phyloP scores from a whole-genome alignment of 371 early-diverging fungal genomes.

The Encephalitozoon hellem region DNA sequence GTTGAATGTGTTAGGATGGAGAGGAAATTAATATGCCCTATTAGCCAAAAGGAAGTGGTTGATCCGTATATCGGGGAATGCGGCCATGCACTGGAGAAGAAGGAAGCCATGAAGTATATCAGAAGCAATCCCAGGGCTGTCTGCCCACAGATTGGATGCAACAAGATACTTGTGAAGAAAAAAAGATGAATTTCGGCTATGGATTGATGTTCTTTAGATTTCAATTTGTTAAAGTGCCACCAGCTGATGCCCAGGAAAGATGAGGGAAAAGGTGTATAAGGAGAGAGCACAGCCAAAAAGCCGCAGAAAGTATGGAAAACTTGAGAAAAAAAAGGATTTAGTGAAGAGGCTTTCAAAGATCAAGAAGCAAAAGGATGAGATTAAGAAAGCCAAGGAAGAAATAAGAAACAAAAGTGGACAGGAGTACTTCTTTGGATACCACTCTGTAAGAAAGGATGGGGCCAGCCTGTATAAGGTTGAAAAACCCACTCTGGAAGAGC shows the following conservation, averaged over 20 bases:
- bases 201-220: background rate
- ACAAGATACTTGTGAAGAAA: constrained; percentile 19
- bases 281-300: constrained; percentile 31
- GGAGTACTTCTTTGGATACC: constrained; percentile 49
- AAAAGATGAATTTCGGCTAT: background rate
- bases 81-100: constrained; percentile 59
- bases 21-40: constrained; percentile 48
- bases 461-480: background rate
- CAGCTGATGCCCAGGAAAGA: background rate
- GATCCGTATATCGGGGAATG: constrained; percentile 46
- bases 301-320: constrained; percentile 31
- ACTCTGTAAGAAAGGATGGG: constrained; percentile 33
- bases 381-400: constrained; percentile 38
- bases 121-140: background rate
- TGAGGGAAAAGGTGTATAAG: constrained; percentile 20
- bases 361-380: constrained; percentile 37
- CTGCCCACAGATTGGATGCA: constrained; percentile 53
- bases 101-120: constrained; percentile 34
- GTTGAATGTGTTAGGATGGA: constrained; percentile 17
- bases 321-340: constrained; percentile 50
- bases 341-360: constrained; percentile 38
- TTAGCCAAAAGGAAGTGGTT: constrained; percentile 52
- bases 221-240: background rate
- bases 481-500: constrained; percentile 12
- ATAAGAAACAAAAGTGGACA: constrained; percentile 39